A percentile compares a stretch with the other conserved stretches of the same genome.
Evolutionary conservation across 805 yeast species (phyloP).

Genomic region (Torulaspora franciscae): DNA sequence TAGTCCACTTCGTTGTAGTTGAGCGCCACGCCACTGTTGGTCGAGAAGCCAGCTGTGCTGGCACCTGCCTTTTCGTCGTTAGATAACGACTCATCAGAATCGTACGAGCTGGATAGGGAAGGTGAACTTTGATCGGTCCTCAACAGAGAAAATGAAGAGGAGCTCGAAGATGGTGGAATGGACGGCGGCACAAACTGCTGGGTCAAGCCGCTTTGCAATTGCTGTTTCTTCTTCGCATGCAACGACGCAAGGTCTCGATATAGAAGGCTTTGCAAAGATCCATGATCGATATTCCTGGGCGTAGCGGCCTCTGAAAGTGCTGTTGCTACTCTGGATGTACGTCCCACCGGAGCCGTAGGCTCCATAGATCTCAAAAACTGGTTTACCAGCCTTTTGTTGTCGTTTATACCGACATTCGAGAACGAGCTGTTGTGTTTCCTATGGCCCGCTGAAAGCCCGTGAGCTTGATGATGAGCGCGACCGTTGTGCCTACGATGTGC

Average conservation of each 20-base stretch:
- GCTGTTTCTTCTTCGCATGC: constrained; percentile 3
- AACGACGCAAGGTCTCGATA: constrained; percentile 21
- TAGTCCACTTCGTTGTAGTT: constrained; percentile 23
- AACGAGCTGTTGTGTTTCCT: constrained; percentile 9
- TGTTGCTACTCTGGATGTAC: not conserved
- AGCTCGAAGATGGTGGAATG: constrained; percentile 12
- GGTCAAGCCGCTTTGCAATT: constrained; percentile 1
- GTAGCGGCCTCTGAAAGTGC: not conserved
- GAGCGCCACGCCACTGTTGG: constrained; percentile 10
- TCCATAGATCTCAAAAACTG: constrained; percentile 28
- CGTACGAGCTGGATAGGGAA: constrained; percentile 12
- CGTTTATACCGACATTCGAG: constrained; percentile 12
- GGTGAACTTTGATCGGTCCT: constrained; percentile 7
- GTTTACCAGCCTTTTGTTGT: constrained; percentile 27
- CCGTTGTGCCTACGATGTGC: not conserved
- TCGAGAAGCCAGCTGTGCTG: constrained; percentile 1
- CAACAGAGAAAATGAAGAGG: constrained; percentile 10
- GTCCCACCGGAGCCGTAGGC: constrained; percentile 11
- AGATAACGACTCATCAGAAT: constrained; percentile 11
- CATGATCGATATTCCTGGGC: constrained; percentile 1
- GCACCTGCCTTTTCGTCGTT: constrained; percentile 9
- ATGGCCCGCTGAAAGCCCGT: constrained; percentile 1
- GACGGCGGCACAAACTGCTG: constrained; percentile 2
- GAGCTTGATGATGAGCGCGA: not conserved
- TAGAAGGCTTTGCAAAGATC: constrained; percentile 23